Evolutionary conservation across 352 stramenopile genomes (phyloP), one percentile per base, ranked within the genome.

Genomic region (Phytophthora fragariaefolia): DNA sequence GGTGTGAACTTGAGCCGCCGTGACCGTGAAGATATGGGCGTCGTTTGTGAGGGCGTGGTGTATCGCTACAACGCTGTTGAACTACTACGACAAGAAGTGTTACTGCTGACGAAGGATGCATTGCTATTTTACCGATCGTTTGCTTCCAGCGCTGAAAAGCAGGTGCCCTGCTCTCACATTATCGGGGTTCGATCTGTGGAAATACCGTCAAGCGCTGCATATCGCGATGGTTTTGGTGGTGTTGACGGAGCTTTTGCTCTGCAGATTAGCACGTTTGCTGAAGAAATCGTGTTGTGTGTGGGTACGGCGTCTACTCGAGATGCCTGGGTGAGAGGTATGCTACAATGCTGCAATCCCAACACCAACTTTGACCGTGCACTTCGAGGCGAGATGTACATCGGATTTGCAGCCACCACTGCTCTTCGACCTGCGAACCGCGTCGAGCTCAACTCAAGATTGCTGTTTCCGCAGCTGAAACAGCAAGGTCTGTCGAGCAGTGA

Each of bases 261-360:
- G 12, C 77, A 91, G 57, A 83, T 94, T 58, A 89, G 76, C 40
- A 92, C 80, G 17, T 86, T 94, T 48, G 80, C 80, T 0, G 83
- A 94, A 48, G 80, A 94, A 66, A 87, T 92, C 42, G 71, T 91
- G 17, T 55, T 94, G n/a, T 92, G 82, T 48, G 77, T 92, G 17
- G 71, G 74, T 18, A 89, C 79, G 10, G 74, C 78, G 34, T 83
- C 84, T 13, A 78, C 83, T 17, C 82, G 83, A 20, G 80, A 85
- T 59, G 68, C 81, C 17, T 94, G 85, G 85, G 68, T 94, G 24
- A 78, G 77, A 38, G 80, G 85, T 17, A 60, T 94, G 8, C 43
- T 79, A 17, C 80, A 92, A 53, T 81, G 84, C n/a, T 90, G 82
- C 57, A 63, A 77, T 15, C 68, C 70, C 18, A 66, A 74, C 12